Base-by-base conservation (phyloP, 2,329 filamentous ascomycete genomes). In the Ophiostoma triangulosporum region DNA sequence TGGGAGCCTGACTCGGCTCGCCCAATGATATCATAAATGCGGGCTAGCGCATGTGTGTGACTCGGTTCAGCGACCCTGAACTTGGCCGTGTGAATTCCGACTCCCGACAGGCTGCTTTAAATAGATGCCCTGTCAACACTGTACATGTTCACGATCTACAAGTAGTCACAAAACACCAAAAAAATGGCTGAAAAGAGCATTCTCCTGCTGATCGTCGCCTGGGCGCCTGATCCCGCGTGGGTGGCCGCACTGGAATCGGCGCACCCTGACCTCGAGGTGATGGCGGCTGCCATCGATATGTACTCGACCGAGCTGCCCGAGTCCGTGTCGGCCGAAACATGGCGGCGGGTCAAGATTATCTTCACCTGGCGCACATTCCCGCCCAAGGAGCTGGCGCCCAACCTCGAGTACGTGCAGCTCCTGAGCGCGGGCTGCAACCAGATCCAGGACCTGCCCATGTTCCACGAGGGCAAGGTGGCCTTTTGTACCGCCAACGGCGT, bases 401-500 rank as follows among this genome's bases (percentile, higher is more conserved):
- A 70, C 27, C 62, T 80, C 55, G 66, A 74, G 59, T 72, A 74
- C 49, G 70, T 80, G 17, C 76, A 80, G 63, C 68, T 81, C 6
- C 65, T 69, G 20, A 77, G 71, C 53, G 77, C 77, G 1, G 77
- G 77, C 5, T 72, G 72, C 2, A 76, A 80, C 52, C 69, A 71
- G 52, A 62, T 79, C 9, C 50, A 73, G 7, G 61, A 71, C 2
- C 62, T 70, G 9, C 71, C 71, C 1, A 53, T 79, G 0, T 79
- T 75, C 56, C 68, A 63, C 22, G 72, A 76, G 22, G 76, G 38
- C 38, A 66, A 75, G 49, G 64, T 78, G 6, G 62, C 65, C 0
- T 76, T 81, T 56, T 75, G 71, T 45, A 77, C 76, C 0, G 75
- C 75, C 0, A 80, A 77, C 54, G 77, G 77, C 0, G 73, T 80